Base-by-base conservation (phyloP, 2,329 filamentous ascomycete species). In the Aureobasidium musti region DNA sequence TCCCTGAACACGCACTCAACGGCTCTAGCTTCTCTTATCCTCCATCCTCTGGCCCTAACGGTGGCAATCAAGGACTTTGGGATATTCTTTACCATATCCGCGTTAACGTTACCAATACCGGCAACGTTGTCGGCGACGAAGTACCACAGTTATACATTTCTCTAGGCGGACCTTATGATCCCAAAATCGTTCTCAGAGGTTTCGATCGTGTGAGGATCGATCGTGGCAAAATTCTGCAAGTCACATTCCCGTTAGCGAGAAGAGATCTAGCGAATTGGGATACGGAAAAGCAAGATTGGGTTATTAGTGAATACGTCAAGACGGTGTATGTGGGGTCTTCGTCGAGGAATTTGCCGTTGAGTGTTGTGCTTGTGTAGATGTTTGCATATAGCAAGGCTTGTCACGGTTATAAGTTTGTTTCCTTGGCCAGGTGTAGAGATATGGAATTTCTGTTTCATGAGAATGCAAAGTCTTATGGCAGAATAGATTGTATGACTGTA, bases 251-350 rank as follows among this genome's bases (percentile, higher is more conserved):
- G 14, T 77, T 97, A 57, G 91, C 87, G 6, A 84, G 92, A 35
- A 86, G 91, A 65, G 92, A 97, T 73, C 71, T 97, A 63, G 92
- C 90, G 74, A 93, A 91, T 79, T 97, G 92, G 92, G 91, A 96
- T 72, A 80, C 84, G 0, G 82, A 74, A 0, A 76, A 79, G 23
- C 92, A 96, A 82, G 89, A 96, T 80, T 97, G 92, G 92, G 30
- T 53, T 21, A 19, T 53, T 21, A 53, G 50, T n/a, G 28, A n/a
- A 19, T 11, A 53, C 35, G 30, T 8, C 2, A 53, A 53, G 50
- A 53, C 19, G 28, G 50, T 53, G 30, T 53, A n/a, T 53, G 50
- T 53, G 2, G 50, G 50, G 3, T 53, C 50, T 33, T 53, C 50
- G 28, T 53, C 50, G 3, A 53, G 50, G n/a, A 30, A 53, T 53